Evolutionary conservation across 2,329 filamentous ascomycete species (phyloP).

Genomic region (Tolypocladium inflatum): DNA sequence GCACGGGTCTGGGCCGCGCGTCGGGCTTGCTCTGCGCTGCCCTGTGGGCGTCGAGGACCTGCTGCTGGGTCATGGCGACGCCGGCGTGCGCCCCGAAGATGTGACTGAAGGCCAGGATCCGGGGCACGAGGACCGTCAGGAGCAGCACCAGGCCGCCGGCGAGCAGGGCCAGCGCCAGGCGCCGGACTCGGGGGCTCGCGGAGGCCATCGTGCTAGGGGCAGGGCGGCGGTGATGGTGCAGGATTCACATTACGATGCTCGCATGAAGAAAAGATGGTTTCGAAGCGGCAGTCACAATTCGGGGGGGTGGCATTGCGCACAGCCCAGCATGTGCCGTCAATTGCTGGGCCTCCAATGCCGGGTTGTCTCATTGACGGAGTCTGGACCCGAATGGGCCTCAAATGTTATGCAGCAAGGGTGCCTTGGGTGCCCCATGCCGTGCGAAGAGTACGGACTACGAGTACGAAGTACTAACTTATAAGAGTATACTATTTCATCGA

Average conservation of each 20-base stretch:
- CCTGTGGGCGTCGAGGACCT: not conserved
- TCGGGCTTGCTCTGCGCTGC: not conserved
- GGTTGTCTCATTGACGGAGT: too few species aligned
- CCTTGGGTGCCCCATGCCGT: not conserved
- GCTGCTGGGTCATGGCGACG: conserved; percentile 1
- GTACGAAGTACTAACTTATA: too few species aligned
- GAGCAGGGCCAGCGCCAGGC: not conserved
- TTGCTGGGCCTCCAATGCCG: not conserved
- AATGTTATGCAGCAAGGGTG: too few species aligned
- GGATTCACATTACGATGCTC: not conserved
- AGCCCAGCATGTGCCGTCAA: not conserved
- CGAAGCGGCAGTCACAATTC: not conserved
- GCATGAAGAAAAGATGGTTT: not conserved
- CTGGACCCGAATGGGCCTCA: not conserved
- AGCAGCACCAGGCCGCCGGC: not conserved
- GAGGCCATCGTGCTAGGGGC: not conserved
- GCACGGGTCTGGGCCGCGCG: not conserved
- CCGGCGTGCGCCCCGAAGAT: conserved; percentile 4
- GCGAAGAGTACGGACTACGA: too few species aligned
- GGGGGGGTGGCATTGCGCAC: not conserved
- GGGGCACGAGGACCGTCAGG: not conserved
- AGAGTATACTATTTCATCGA: too few species aligned
- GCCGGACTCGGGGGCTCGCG: not conserved
- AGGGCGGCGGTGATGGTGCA: not conserved
- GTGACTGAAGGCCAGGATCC: not conserved